A percentile compares a stretch with the other conserved stretches of the same genome.
phyloP scores from a whole-genome alignment of 148 eudicot species.

The Rhododendron mucronatum region DNA sequence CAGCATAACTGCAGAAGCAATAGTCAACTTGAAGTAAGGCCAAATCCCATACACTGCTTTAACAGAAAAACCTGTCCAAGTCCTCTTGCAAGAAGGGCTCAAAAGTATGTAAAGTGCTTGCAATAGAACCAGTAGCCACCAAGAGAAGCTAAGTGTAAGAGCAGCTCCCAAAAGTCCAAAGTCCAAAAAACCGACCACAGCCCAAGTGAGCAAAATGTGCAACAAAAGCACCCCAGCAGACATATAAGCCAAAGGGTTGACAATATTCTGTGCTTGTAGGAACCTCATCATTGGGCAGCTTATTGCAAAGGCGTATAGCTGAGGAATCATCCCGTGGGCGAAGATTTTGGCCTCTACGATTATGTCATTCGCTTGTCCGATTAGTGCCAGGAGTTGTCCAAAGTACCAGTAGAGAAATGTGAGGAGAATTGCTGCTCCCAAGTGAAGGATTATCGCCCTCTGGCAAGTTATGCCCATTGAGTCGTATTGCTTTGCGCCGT shows the following conservation, averaged over 20 bases:
- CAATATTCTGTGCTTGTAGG: conserved; percentile 57
- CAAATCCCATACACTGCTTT: background rate
- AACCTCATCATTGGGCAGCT: conserved; percentile 48
- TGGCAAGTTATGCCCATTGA: conserved; percentile 54
- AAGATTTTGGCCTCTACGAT: conserved; percentile 40
- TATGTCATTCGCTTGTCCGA: conserved; percentile 41
- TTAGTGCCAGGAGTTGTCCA: conserved; percentile 24
- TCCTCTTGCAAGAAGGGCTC: conserved; percentile 39
- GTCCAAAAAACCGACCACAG: conserved; percentile 30
- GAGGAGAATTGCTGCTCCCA: conserved; percentile 40
- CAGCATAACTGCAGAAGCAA: too few species aligned
- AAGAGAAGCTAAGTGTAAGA: conserved; percentile 45
- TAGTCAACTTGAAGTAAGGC: too few species aligned
- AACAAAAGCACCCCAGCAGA: conserved; percentile 38
- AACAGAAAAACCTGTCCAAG: conserved; percentile 47
- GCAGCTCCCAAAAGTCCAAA: conserved; percentile 47
- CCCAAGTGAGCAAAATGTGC: conserved; percentile 41
- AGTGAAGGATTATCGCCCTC: conserved; percentile 43
- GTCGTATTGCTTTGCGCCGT: conserved; percentile 42
- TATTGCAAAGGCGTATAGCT: conserved; percentile 50
- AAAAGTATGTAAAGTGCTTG: conserved; percentile 35
- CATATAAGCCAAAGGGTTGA: conserved; percentile 55
- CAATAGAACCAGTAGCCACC: conserved; percentile 47
- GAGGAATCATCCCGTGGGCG: conserved; percentile 44
- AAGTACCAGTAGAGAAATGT: conserved; percentile 44